These are phyloP conservation scores for Pyrenochaeta sp. DNA, from an alignment of 2,329 filamentous ascomycete species.

Conservation along the genomic window DNA sequence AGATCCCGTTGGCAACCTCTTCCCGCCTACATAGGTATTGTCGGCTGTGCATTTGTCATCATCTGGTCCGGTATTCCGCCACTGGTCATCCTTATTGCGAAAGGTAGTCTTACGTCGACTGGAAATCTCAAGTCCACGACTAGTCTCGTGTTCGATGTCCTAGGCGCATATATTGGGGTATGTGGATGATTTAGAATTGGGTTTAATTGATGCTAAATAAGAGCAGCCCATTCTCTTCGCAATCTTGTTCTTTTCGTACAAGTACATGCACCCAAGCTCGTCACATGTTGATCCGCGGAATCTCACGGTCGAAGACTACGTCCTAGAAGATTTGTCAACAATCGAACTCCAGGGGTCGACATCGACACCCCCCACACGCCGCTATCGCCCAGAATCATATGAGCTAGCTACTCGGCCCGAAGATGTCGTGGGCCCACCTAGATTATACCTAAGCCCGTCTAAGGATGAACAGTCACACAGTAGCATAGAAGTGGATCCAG, in stretches of 20 bases:
- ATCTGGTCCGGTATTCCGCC: constrained; percentile 38
- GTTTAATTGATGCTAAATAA: too few relatives aligned
- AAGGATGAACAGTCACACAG: too few relatives aligned
- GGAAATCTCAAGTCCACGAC: constrained; percentile 15
- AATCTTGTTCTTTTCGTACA: constrained; percentile 27
- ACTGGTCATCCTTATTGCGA: constrained; percentile 31
- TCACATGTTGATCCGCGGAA: constrained; percentile 22
- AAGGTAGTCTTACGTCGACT: constrained; percentile 14
- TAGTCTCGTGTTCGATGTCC: constrained; percentile 32
- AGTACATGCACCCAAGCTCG: constrained; percentile 25
- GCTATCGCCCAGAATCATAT: too few relatives aligned
- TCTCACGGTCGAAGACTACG: constrained; percentile 26
- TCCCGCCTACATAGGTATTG: constrained; percentile 39
- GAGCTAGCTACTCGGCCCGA: too few relatives aligned
- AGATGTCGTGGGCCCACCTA: too few relatives aligned
- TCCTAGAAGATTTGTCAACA: constrained; percentile 23
- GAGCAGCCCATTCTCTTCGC: constrained; percentile 20
- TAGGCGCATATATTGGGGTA: constrained; percentile 33
- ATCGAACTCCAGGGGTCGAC: constrained; percentile 1
- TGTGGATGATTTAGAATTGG: too few relatives aligned
- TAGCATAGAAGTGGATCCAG: constrained; percentile 7
- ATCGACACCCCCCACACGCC: too few relatives aligned
- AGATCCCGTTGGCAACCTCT: constrained; percentile 45
- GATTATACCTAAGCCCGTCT: too few relatives aligned
- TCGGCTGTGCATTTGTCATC: constrained; percentile 31